Evolutionary conservation across 2,329 filamentous ascomycete genomes (phyloP).

Genomic region (Aspergillus sp.): DNA sequence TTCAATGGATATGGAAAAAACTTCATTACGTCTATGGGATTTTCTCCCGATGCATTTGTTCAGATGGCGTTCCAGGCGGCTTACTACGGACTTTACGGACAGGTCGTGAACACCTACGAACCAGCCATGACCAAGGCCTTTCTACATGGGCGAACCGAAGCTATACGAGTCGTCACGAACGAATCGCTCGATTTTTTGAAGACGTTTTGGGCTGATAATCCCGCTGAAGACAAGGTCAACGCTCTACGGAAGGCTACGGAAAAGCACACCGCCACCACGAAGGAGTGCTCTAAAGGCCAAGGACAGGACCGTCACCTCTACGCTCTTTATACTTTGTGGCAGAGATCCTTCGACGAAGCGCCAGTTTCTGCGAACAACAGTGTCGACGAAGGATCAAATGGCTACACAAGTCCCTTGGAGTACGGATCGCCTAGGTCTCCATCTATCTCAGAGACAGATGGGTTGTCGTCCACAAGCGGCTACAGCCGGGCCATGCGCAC

Average conservation of each 20-base stretch:
- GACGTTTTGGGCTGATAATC: conserved; percentile 92
- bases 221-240: conserved; percentile 78
- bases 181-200: conserved; percentile 87
- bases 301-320: conserved; percentile 93
- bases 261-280: conserved; percentile 77
- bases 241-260: conserved; percentile 80
- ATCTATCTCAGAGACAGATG: conserved; percentile 42
- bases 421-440: conserved; percentile 29
- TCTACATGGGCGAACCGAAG: conserved; percentile 91
- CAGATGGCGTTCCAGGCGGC: conserved; percentile 99
- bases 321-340: conserved; percentile 92
- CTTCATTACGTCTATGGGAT: conserved; percentile 95
- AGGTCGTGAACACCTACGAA: conserved; percentile 93
- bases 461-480: conserved; percentile 53
- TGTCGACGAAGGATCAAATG: conserved; percentile 55
- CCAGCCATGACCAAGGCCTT: conserved; percentile 97
- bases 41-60: conserved; percentile 95
- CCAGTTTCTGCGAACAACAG: conserved; percentile 52
- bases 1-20: conserved; percentile 91
- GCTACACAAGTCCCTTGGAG: conserved; percentile 61
- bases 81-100: conserved; percentile 94
- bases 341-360: conserved; percentile 78
- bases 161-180: conserved; percentile 79
- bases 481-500: conserved; percentile 52
- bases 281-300: conserved; percentile 82